Evolutionary conservation across 108 stramenopile genomes (phyloP).

Genomic region (Pseudonitzschia multiseries): DNA sequence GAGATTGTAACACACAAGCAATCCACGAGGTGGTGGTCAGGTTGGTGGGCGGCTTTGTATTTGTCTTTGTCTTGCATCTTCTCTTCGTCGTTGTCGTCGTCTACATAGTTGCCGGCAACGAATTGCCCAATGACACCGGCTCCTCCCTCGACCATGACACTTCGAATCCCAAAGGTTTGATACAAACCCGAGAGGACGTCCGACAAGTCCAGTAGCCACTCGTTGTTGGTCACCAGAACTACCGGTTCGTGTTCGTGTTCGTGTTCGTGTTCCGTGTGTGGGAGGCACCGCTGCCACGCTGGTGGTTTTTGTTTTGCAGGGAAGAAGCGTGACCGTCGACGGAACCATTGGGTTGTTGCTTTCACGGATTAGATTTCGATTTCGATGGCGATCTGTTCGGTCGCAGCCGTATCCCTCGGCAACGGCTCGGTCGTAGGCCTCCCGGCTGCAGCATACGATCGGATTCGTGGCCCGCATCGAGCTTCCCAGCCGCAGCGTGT

Average conservation of each 20-base stretch:
- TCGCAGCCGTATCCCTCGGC: background rate
- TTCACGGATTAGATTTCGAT: background rate
- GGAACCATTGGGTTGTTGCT: background rate
- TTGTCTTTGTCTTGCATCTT: too few species aligned
- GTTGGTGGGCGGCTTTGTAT: too few species aligned
- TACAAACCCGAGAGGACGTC: constrained; percentile 47
- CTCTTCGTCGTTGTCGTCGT: background rate
- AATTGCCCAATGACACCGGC: constrained; percentile 55
- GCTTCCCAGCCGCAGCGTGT: constrained; percentile 17
- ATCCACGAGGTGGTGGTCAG: constrained; percentile 35
- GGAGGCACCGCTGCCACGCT: too few species aligned
- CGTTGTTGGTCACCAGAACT: background rate
- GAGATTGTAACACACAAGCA: constrained; percentile 75
- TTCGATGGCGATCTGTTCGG: too few species aligned
- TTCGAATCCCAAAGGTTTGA: constrained; percentile 48
- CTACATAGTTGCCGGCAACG: background rate
- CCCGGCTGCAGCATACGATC: constrained; percentile 43
- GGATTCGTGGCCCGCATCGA: constrained; percentile 19
- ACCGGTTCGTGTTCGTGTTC: too few species aligned
- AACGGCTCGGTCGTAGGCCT: constrained; percentile 24
- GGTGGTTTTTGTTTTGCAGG: constrained; percentile 33
- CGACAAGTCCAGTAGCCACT: constrained; percentile 51
- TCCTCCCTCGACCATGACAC: constrained; percentile 85
- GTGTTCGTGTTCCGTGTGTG: background rate
- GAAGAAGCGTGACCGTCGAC: constrained; percentile 46